phyloP scores from a whole-genome alignment of 2,329 filamentous ascomycete species.

The Penicillium olsonii region DNA sequence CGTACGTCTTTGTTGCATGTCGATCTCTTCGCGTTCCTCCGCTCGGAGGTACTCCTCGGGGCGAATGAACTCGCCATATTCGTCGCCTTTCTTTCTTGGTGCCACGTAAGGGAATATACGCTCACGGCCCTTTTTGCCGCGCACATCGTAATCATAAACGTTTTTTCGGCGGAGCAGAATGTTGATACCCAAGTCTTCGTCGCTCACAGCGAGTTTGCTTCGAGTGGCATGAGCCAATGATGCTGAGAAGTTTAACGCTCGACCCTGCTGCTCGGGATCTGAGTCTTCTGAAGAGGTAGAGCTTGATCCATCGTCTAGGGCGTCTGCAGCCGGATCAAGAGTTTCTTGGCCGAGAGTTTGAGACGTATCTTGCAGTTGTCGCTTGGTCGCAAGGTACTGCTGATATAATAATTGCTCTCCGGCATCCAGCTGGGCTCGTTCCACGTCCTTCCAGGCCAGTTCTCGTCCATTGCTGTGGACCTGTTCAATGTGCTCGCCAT shows the following conservation, averaged over 20 bases:
- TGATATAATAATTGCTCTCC: slow-evolving; percentile 82
- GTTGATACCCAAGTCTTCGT: slow-evolving; percentile 90
- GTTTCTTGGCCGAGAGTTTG: slow-evolving; percentile 68
- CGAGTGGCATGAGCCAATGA: slow-evolving; percentile 80
- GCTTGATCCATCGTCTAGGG: slow-evolving; percentile 74
- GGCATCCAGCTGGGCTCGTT: slow-evolving; percentile 67
- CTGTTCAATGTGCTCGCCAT: slow-evolving; percentile 64
- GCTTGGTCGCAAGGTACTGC: slow-evolving; percentile 85
- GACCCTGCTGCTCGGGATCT: slow-evolving; percentile 86
- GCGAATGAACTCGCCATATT: slow-evolving; percentile 91
- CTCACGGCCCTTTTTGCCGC: slow-evolving; percentile 88
- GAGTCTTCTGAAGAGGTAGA: slow-evolving; percentile 88
- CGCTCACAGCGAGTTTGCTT: slow-evolving; percentile 81
- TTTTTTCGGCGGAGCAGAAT: slow-evolving; percentile 84
- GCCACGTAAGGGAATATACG: slow-evolving; percentile 87
- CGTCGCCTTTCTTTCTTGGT: slow-evolving; percentile 76
- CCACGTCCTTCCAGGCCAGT: slow-evolving; percentile 62
- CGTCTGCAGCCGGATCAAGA: slow-evolving; percentile 74
- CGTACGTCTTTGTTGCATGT: slow-evolving; percentile 60
- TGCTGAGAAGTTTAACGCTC: slow-evolving; percentile 83
- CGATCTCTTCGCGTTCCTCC: slow-evolving; percentile 80
- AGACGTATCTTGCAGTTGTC: slow-evolving; percentile 80
- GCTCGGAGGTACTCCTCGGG: slow-evolving; percentile 92
- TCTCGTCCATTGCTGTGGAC: slow-evolving; percentile 66
- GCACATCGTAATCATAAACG: slow-evolving; percentile 90